Evolutionary conservation across 2,329 filamentous ascomycete genomes (phyloP).

Genomic region (Ophiosphaerella korrae): DNA sequence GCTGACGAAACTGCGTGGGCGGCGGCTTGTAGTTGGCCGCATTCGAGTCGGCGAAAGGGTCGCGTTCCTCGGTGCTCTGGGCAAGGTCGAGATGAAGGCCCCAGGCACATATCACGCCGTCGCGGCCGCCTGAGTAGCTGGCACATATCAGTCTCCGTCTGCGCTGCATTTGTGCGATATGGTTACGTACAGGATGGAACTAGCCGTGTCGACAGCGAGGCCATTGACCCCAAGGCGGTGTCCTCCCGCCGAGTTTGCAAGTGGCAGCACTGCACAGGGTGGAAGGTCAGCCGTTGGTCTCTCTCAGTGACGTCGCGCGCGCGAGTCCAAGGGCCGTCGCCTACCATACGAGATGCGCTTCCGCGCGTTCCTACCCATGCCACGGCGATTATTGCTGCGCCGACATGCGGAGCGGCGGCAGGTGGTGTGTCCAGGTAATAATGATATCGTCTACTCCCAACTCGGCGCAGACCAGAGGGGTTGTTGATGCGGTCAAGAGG

Average conservation of each 20-base stretch:
- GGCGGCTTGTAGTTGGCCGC: constrained; percentile 44
- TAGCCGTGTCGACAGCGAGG: constrained; percentile 80
- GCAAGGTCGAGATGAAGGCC: constrained; percentile 75
- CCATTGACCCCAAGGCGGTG: constrained; percentile 96
- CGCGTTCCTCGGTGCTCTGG: constrained; percentile 45
- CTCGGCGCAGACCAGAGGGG: no score
- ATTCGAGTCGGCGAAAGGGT: constrained; percentile 47
- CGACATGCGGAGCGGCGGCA: constrained; percentile 19
- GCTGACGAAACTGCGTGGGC: constrained; percentile 62
- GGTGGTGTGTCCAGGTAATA: not conserved
- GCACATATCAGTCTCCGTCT: constrained; percentile 16
- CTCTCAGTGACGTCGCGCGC: constrained; percentile 9
- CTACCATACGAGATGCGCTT: constrained; percentile 61
- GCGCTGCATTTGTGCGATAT: not conserved
- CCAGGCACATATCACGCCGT: constrained; percentile 96
- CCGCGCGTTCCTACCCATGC: constrained; percentile 58
- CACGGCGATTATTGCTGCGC: constrained; percentile 21
- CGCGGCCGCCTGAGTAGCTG: constrained; percentile 93
- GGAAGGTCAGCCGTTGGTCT: constrained; percentile 14
- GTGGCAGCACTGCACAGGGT: constrained; percentile 65
- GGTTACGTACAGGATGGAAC: constrained; percentile 78
- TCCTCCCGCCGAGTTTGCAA: constrained; percentile 76
- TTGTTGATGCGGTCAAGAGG: no score
- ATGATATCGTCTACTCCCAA: no score
- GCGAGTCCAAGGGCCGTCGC: constrained; percentile 24